Conservation (phyloP, 306 rosid species). For the Arachis stenosperma region DNA sequence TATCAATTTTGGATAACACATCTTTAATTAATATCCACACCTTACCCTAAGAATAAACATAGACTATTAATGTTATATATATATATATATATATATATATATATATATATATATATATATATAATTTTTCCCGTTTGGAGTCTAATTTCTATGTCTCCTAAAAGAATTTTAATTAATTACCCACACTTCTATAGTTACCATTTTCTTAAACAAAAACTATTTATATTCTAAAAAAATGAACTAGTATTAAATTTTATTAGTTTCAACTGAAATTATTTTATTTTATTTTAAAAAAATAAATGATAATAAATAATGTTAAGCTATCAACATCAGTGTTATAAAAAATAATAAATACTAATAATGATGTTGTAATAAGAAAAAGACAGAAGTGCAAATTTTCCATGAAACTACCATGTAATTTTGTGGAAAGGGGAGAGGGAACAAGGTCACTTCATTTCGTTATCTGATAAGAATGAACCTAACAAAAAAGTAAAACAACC, state of each 20-base stretch:
- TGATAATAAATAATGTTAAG: not conserved
- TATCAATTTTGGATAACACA: not conserved
- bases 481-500: not conserved
- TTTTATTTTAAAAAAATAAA: too few species aligned
- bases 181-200: too few species aligned
- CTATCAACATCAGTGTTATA: not conserved
- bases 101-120: too few species aligned
- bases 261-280: too few species aligned
- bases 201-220: too few species aligned
- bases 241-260: too few species aligned
- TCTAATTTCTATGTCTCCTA: too few species aligned
- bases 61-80: too few species aligned
- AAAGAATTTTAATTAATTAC: too few species aligned
- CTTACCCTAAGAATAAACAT: not conserved
- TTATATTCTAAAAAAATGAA: too few species aligned
- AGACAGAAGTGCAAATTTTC: slow-evolving; percentile 28
- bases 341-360: not conserved
- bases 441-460: not conserved
- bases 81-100: too few species aligned
- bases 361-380: not conserved
- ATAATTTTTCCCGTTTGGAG: too few species aligned
- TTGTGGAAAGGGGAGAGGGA: slow-evolving; percentile 32
- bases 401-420: slow-evolving; percentile 40
- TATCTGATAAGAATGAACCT: not conserved
- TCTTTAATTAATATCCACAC: not conserved